Evolutionary conservation across 371 early-diverging fungal species (phyloP).

Genomic region (Saksenaea vasiformis): DNA sequence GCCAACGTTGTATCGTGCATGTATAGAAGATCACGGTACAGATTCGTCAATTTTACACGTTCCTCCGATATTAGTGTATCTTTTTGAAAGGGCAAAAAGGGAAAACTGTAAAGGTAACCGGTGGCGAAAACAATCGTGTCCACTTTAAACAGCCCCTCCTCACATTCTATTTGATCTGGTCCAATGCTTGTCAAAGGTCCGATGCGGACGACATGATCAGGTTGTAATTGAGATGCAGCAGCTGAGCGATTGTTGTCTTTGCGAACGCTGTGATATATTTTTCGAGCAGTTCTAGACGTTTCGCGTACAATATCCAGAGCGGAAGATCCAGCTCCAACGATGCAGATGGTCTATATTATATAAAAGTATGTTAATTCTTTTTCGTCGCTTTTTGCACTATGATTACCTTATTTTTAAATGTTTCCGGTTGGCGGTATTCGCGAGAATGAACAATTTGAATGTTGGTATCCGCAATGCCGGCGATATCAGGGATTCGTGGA

Average conservation of each 20-base stretch:
- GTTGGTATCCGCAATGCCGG: slow-evolving; percentile 30
- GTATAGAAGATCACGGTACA: slow-evolving; percentile 55
- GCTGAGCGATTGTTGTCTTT: slow-evolving; percentile 27
- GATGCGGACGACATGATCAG: slow-evolving; percentile 17
- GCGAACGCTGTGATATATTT: slow-evolving; percentile 49
- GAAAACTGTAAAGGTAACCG: slow-evolving; percentile 61
- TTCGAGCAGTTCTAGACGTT: slow-evolving; percentile 29
- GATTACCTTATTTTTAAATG: slow-evolving; percentile 44
- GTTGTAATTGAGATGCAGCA: slow-evolving; percentile 10
- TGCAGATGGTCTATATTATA: slow-evolving; percentile 32
- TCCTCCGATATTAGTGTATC: slow-evolving; percentile 31
- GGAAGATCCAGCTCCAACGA: slow-evolving; percentile 52
- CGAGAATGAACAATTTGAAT: slow-evolving; percentile 50
- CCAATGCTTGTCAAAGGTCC: slow-evolving; percentile 10
- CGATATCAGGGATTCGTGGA: slow-evolving; percentile 59
- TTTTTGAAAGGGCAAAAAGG: slow-evolving; percentile 46
- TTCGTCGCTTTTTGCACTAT: not conserved
- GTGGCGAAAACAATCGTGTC: slow-evolving; percentile 62
- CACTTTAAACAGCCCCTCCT: slow-evolving; percentile 37
- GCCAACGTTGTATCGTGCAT: slow-evolving; percentile 55
- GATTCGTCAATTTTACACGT: slow-evolving; percentile 45
- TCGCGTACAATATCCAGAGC: slow-evolving; percentile 55
- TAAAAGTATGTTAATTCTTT: not conserved
- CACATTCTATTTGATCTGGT: slow-evolving; percentile 23
- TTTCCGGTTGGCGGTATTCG: slow-evolving; percentile 53